phyloP scores from a whole-genome alignment of 345 rosid genomes.

The Syzygium oleosum region DNA sequence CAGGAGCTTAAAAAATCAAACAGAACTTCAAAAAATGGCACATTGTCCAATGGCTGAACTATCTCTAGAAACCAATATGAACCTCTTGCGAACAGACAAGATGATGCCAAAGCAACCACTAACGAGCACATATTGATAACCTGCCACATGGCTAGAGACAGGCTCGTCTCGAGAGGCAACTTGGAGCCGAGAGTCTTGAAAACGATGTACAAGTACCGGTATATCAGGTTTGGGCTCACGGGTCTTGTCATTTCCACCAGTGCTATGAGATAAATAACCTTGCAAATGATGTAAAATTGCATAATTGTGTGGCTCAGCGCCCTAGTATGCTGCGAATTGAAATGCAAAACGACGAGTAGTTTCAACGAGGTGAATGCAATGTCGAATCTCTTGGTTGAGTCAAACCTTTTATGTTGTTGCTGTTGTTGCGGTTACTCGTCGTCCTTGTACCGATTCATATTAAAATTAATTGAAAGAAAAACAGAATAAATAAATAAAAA shows the following conservation, averaged over 20 bases:
- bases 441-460: background rate
- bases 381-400: background rate
- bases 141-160: background rate
- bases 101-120: background rate
- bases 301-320: background rate
- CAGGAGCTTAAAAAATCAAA: background rate
- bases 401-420: too few species aligned
- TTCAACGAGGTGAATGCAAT: too few species aligned
- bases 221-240: background rate
- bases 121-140: background rate
- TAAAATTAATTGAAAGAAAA: too few species aligned
- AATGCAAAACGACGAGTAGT: accelerated
- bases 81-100: background rate
- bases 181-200: background rate
- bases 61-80: accelerated
- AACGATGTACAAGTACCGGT: background rate
- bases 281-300: background rate
- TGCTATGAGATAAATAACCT: background rate
- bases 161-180: accelerated
- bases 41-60: background rate
- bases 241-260: background rate
- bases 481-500: accelerated
- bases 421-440: background rate
- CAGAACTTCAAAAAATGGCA: background rate
- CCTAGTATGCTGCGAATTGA: background rate